Percentiles rank a stretch among this genome's conserved stretches.
These are phyloP conservation scores for Aspergillus sclerotioniger DNA, from an alignment of 495 filamentous ascomycete species.

Conservation along the genomic window DNA sequence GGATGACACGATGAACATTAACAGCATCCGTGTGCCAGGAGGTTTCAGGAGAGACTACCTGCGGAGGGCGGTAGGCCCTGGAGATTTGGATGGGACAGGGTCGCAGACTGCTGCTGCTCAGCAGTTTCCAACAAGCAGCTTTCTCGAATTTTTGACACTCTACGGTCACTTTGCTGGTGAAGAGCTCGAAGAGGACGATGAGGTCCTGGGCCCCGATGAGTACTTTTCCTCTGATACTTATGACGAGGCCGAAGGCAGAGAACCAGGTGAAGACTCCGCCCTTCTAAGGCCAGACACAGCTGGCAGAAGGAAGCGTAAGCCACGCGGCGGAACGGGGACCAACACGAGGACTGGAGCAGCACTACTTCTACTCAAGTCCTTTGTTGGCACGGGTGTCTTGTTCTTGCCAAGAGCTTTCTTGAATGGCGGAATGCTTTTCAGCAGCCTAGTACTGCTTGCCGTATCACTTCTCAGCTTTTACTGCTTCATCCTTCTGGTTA, in stretches of 20 bases:
- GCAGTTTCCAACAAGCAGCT: constrained; percentile 79
- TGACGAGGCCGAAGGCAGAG: constrained; percentile 60
- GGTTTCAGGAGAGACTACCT: constrained; percentile 90
- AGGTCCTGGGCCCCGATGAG: constrained; percentile 77
- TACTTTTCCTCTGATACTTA: constrained; percentile 75
- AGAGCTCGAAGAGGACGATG: constrained; percentile 92
- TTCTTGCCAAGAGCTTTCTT: constrained; percentile 91
- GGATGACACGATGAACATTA: constrained; percentile 75
- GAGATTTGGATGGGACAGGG: constrained; percentile 44
- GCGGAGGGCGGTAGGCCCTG: constrained; percentile 58
- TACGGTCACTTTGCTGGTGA: constrained; percentile 98
- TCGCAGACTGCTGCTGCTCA: constrained; percentile 39
- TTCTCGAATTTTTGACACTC: constrained; percentile 89
- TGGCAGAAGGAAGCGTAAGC: constrained; percentile 66
- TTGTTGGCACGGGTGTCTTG: constrained; percentile 95
- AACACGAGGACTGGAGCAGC: constrained; percentile 72
- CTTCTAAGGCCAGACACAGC: constrained; percentile 66
- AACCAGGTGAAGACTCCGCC: constrained; percentile 77
- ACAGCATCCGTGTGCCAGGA: constrained; percentile 84
- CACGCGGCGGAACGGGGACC: constrained; percentile 65
- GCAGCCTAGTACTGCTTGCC: constrained; percentile 79
- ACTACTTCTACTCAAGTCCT: constrained; percentile 87
- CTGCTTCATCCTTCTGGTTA: constrained; percentile 91
- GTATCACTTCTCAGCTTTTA: constrained; percentile 89
- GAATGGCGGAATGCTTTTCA: constrained; percentile 97